Evolutionary conservation across 371 early-diverging fungal species (phyloP), one percentile per base, ranked within the genome.

Genomic region (Mycotypha africana): DNA sequence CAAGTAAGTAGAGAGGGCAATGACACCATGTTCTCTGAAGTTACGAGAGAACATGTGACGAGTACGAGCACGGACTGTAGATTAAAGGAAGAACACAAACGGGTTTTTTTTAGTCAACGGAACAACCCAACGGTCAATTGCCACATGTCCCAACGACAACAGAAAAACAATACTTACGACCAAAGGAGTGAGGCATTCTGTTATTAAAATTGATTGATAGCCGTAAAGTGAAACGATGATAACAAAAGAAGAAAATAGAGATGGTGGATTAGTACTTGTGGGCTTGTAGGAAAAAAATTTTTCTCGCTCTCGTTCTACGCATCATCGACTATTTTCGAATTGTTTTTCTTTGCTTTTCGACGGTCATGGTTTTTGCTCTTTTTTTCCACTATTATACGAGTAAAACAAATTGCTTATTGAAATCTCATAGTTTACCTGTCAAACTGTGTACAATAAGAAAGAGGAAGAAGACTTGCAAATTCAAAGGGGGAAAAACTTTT

Each of bases 11-110:
- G 95, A 91, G 60, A 97, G 82, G 65, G 83, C 82, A 74, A 95
- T 87, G 53, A 83, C 81, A 60, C 96, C 96, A 66, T 92, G 84
- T 64, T 91, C 84, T 56, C 96, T 89, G 89, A 96, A 97, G 65
- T 89, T 89, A 70, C 96, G 92, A 58, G 94, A 77, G 79, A 99
- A 99, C 81, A 95, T 80, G 81, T 94, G 88, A 76, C 99, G 89
- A 58, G 99, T 99, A 74, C 97, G 93, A 67, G 97, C 60, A 55
- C 56, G 56, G 42, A 56, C 60, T 54, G 46, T n/a, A 16, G 9
- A 33, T 4, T 15, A 33, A 33, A 33, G 15, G 4, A 14, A 33
- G n/a, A 33, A 33, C 9, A 33, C 9, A 28, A 40, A 40, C 15
- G n/a, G n/a, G n/a, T n/a, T n/a, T n/a, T n/a, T n/a, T n/a, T n/a